Evolutionary conservation across 1,284 basidiomycete species (phyloP), one percentile per base, ranked within the genome.

Genomic region (Pascua guehoae): DNA sequence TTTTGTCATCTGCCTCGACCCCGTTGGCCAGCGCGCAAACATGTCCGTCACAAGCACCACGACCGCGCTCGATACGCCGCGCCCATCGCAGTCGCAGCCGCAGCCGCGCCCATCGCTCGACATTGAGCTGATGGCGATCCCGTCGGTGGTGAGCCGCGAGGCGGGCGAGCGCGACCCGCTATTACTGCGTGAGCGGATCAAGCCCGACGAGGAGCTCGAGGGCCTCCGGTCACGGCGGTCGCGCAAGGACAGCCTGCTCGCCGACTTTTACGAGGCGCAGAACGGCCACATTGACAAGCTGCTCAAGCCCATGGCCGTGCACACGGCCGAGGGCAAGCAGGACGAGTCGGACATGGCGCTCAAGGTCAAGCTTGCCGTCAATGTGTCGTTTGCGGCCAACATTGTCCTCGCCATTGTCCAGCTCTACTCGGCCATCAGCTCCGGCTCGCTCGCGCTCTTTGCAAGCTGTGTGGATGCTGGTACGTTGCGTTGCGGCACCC

Each of bases 361-460:
- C 15, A 73, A 92, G 85, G 85, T 95, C 63, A 89, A 88, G 78
- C 88, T 95, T 53, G 93, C 94, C 8, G 79, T 98, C 37, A 91
- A 86, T 75, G 86, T 87, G 16, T 92, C 89, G 69, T 82, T 98
- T 46, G 69, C 83, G 38, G 82, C 85, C 56, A 98, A 98, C 76
- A 80, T 90, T 60, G 74, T 74, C 37, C 82, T 92, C 8, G 79
- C 81, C 7, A 62, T 69, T 3, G 58, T 81, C 0, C 80, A 82
- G 70, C 73, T 83, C 8, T 84, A 83, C 70, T 94, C 90, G 12
- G 94, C 95, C 15, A 82, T 92, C 60, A 88, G 88, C 2, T 88
- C 91, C 4, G 69, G 85, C 14, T 95, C 91, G 1, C 80, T 98
- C 12, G 91, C 92, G 11, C 82, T 98, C 50, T 84, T 98, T 57